Base-by-base conservation (phyloP, 345 rosid species). In the Gossypium herbaceum region DNA sequence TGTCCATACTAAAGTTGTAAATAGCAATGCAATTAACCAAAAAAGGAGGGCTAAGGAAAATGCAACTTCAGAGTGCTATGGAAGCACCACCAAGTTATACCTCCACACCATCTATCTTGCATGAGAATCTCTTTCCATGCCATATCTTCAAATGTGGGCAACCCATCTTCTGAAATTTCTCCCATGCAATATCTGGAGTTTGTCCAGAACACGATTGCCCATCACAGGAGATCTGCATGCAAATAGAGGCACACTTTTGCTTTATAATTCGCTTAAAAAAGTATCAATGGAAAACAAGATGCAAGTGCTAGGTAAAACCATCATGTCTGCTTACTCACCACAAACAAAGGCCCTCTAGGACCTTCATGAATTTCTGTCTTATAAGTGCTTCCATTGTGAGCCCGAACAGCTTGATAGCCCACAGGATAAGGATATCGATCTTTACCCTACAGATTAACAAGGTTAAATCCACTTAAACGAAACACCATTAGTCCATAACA, bases 401-500 rank as follows among this genome's bases (percentile, higher is more conserved):
- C 83, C 78, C 94, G 90, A 65, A 84, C 81, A 74, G 97, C 97
- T 39, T 63, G 86, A 83, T 87, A 94, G 19, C 97, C 97, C 80
- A 91, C 88, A 8, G 97, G 98, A 84, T 92, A 94, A 79, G 98
- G 97, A 83, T 87, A 88, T 9, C 97, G 94, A 82, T 87, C 97
- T 87, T 90, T 90, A 3, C 98, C 97, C 98, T 94, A 68, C 63
- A 76, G 52, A 74, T 69, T 5, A 61, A 61, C 16, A 80, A 9
- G 44, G n/a, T 48, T 47, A 22, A 34, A 48, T 17, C 48, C 61
- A 19, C 48, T 78, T 63, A 19, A 69, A 77, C 11, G 61, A 44
- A 13, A 69, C 24, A 29, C n/a, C 19, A 48, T 27, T 59, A 47
- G 74, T 7, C 27, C 9, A 39, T 57, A 22, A 25, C 41, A 55